Conservation (phyloP, 148 eudicot species). For the Nepenthes gracilis region DNA sequence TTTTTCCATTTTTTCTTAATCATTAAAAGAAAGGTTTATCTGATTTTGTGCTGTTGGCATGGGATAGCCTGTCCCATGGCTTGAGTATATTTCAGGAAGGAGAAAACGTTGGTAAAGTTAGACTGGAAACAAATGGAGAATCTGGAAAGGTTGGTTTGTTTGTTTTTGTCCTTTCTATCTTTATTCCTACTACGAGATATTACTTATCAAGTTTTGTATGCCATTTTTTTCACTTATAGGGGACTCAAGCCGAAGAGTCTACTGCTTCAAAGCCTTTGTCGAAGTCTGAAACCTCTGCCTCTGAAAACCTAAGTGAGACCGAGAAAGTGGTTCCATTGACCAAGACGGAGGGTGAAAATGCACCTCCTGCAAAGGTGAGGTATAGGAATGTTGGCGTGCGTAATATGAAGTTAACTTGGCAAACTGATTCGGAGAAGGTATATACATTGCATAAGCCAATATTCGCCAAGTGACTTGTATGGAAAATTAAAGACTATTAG, state of each 20-base stretch:
- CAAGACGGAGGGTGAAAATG: conserved; percentile 55
- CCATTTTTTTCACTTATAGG: conserved; percentile 12
- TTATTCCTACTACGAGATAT: background rate
- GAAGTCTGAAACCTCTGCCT: conserved; percentile 31
- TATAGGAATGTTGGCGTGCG: background rate
- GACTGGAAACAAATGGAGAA: conserved; percentile 65
- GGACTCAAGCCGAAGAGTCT: conserved; percentile 25
- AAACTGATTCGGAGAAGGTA: too few species aligned
- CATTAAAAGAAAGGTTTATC: background rate
- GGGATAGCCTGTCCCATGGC: conserved; percentile 73
- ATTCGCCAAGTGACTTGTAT: too few species aligned
- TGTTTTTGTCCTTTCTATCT: background rate
- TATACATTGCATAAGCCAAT: too few species aligned
- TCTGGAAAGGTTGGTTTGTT: conserved; percentile 48
- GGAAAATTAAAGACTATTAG: too few species aligned
- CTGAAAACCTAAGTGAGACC: conserved; percentile 45
- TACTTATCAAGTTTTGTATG: conserved; percentile 1
- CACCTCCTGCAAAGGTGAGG: conserved; percentile 22
- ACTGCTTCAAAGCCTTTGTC: conserved; percentile 40
- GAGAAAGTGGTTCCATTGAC: conserved; percentile 39
- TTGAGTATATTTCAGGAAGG: conserved; percentile 82
- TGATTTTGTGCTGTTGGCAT: conserved; percentile 1
- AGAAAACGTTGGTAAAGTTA: conserved; percentile 33
- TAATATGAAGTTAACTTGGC: too few species aligned
- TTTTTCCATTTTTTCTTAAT: background rate